Evolutionary conservation across 352 stramenopile genomes (phyloP), one percentile per base, ranked within the genome.

Genomic region (Phytophthora hybrid): DNA sequence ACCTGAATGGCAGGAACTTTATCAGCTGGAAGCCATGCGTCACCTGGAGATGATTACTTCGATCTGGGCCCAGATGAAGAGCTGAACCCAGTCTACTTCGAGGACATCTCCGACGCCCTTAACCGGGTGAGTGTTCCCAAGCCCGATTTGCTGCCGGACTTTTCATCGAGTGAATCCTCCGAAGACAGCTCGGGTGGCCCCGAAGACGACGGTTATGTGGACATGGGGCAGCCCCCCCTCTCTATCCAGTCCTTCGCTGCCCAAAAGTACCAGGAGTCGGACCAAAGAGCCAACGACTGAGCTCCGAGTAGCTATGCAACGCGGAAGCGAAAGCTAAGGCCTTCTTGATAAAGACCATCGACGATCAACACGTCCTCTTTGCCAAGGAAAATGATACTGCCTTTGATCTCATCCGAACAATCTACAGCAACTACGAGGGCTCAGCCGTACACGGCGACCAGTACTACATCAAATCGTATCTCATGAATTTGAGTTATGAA

Each of bases 391-490:
- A 59, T 23, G 32, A 26, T 32, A 63, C 41, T 44, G 41, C 63
- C n/a, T 73, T 32, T 47, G 59, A 53, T 16, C 63, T 73, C 39
- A 69, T 57, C 21, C 32, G 64, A 18, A 63, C 37, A 7, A 16
- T 73, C n/a, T 49, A 57, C 41, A 26, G 41, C 26, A 44, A 37
- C 14, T 67, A 73, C 51, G 66, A 73, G 26, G 66, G 16, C 6
- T 5, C 39, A 47, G 49, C 41, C 10, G 26, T 64, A 14, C 51
- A 73, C 26, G 57, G 49, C 19, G 57, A 66, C 34, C 65, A 56
- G 32, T 66, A 62, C 58, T 73, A 46, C 39, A 66, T 73, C 57
- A 32, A 67, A 34, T 41, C 19, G 7, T 66, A 65, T 39, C 51
- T 73, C 13, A 73, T 73, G 23, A 68, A 46, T 18, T 21, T 62